Base-by-base conservation (phyloP, 2,329 filamentous ascomycete genomes). In the Colletotrichum graminicola region DNA sequence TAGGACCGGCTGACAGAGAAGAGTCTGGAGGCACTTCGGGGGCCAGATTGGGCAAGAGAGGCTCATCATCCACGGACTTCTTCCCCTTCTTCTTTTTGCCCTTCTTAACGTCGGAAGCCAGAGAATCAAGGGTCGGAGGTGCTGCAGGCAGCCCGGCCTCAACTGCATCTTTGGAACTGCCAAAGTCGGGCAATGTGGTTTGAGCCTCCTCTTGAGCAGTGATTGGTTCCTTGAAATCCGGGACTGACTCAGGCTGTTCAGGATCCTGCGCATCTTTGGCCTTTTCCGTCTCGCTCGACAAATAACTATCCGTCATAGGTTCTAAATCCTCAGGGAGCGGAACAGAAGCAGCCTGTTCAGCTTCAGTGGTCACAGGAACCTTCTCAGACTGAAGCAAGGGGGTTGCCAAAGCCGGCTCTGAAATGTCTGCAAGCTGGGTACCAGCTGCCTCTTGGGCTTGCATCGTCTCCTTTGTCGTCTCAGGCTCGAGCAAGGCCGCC, bases 11-110 rank as follows among this genome's bases (percentile, higher is more conserved):
- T 45, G 43, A 10, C 5, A 43, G 32, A 21, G 51, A 39, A 11
- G 51, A 29, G 8, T 18, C 26, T 23, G 34, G 16, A 3, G 12
- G 29, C 11, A 36, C 16, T 18, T 67, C 29, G 18, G 14, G 41
- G 26, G 21, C 16, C 32, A 51, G 51, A 3, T 5, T 16, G 3
- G 56, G 45, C 16, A 45, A 8, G 7, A 12, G n/a, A 5, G 26
- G 21, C 18, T 71, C 63, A 12, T 49, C 21, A 23, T 66, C 52
- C 16, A 61, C 11, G 12, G 59, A 29, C 60, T 73, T 73, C 59
- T 65, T 74, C 8, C 61, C 70, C 43, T 76, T 77, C 76, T 81
- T 74, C 63, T 78, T 79, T 74, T 80, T 80, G 60, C 74, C 75
- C 63, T 78, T 79, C 76, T 79, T 77, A 21, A 72, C 62, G 16